Conservation (phyloP, 805 yeast species). For the Yamadazyma nakazawae region DNA sequence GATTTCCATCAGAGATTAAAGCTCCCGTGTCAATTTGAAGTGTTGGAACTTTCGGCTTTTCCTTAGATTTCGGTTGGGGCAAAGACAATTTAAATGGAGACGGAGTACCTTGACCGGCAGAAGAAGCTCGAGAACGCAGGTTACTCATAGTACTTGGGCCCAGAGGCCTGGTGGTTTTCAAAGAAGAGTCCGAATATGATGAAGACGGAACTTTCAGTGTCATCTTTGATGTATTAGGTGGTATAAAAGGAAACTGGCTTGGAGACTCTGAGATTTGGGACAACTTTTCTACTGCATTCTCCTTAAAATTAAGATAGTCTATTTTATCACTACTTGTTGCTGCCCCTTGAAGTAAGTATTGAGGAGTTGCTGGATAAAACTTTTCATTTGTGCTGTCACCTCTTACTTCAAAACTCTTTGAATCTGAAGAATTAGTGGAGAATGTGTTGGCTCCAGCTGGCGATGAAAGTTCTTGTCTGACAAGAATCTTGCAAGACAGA, state of each 20-base stretch:
- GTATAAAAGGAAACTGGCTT: slow-evolving; percentile 8
- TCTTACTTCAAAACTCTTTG: slow-evolving; percentile 50
- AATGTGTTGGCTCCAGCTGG: slow-evolving; percentile 32
- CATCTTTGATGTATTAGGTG: slow-evolving; percentile 1
- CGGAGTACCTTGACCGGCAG: background rate
- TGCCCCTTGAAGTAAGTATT: slow-evolving; percentile 50
- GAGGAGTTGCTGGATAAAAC: slow-evolving; percentile 65
- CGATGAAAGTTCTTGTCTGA: slow-evolving; percentile 31
- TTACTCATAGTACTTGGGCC: background rate
- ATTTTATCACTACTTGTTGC: slow-evolving; percentile 31
- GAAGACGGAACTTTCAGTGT: background rate
- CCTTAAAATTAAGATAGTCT: slow-evolving; percentile 61
- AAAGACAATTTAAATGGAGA: slow-evolving; percentile 13
- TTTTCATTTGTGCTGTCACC: slow-evolving; percentile 37
- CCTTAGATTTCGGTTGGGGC: slow-evolving; percentile 8
- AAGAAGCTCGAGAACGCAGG: too few species aligned
- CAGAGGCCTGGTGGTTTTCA: background rate
- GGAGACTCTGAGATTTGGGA: slow-evolving; percentile 15
- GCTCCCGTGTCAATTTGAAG: slow-evolving; percentile 14
- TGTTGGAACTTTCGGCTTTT: slow-evolving; percentile 10
- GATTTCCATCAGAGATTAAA: background rate
- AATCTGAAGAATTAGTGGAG: slow-evolving; percentile 52
- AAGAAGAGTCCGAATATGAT: background rate
- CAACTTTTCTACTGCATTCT: slow-evolving; percentile 18
- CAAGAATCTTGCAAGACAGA: slow-evolving; percentile 32